phyloP scores from a whole-genome alignment of 345 rosid species.

The Toxicodendron radicans region DNA sequence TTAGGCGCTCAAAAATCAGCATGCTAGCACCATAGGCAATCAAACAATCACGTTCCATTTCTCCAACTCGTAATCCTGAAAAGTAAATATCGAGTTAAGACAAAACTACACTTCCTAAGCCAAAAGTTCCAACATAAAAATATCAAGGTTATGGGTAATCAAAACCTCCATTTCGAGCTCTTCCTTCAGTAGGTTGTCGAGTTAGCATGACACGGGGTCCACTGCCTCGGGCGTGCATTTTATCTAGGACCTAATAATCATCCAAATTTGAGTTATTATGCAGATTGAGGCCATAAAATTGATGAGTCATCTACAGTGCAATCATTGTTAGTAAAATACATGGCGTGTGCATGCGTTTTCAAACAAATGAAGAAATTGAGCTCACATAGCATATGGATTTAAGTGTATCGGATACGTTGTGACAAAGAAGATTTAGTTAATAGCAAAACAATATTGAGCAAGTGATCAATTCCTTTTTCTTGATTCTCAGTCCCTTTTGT shows the following conservation, averaged over 20 bases:
- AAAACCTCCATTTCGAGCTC: conserved; percentile 91
- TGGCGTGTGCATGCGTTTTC: not conserved
- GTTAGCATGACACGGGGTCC: conserved; percentile 91
- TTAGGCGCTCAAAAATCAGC: conserved; percentile 82
- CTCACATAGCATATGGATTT: not conserved
- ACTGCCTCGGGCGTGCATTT: conserved; percentile 79
- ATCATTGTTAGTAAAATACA: not conserved
- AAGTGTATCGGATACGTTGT: not conserved
- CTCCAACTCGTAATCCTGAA: conserved; percentile 94
- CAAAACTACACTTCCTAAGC: not conserved
- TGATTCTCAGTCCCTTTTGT: not conserved
- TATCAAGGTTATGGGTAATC: conserved; percentile 12
- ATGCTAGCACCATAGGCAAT: conserved; percentile 97
- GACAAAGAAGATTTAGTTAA: not conserved
- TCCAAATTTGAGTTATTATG: not conserved
- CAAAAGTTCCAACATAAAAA: conserved; percentile 12
- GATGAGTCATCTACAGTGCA: not conserved
- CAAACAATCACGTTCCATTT: conserved; percentile 96
- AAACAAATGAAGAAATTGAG: not conserved
- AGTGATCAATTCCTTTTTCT: not conserved
- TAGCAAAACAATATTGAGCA: not conserved
- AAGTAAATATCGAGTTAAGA: conserved; percentile 4
- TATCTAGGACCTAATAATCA: conserved; percentile 7
- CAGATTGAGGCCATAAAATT: not conserved
- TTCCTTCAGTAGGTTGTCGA: conserved; percentile 98